A percentile compares a stretch with the other conserved stretches of the same genome.
Conservation (phyloP, 2,329 filamentous ascomycete species). For the Helotiales sp. region DNA sequence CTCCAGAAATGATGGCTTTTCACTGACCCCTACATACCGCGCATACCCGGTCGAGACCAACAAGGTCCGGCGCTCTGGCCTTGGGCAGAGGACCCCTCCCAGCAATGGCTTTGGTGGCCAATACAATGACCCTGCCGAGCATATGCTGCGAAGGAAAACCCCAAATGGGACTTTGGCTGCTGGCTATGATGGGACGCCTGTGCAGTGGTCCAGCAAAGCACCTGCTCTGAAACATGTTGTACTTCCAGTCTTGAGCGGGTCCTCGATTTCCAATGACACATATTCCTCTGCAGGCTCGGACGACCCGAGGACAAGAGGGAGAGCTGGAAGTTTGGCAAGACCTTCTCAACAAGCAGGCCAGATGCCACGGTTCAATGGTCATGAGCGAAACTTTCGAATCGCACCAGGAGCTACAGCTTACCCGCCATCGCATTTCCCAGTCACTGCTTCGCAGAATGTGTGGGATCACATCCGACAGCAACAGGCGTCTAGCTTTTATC, state of each 20-base stretch:
- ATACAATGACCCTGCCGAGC: slow-evolving; percentile 56
- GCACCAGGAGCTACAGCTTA: neutral
- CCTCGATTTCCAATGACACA: slow-evolving; percentile 19
- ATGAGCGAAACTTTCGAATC: slow-evolving; percentile 17
- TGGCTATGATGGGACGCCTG: slow-evolving; percentile 84
- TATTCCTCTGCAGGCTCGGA: slow-evolving; percentile 19
- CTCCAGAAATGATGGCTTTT: slow-evolving; percentile 36
- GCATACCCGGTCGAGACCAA: slow-evolving; percentile 38
- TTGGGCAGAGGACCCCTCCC: slow-evolving; percentile 19
- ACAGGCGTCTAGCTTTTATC: slow-evolving; percentile 35
- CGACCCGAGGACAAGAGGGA: slow-evolving; percentile 28
- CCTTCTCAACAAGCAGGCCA: slow-evolving; percentile 36
- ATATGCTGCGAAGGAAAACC: slow-evolving; percentile 88
- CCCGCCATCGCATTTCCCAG: slow-evolving; percentile 30
- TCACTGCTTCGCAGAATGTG: slow-evolving; percentile 31
- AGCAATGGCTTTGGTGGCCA: slow-evolving; percentile 31
- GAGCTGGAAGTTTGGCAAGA: slow-evolving; percentile 33
- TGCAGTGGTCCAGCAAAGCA: slow-evolving; percentile 73
- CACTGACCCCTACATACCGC: slow-evolving; percentile 34
- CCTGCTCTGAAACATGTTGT: slow-evolving; percentile 85
- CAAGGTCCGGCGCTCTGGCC: slow-evolving; percentile 25
- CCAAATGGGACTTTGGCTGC: slow-evolving; percentile 92
- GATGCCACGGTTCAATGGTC: slow-evolving; percentile 15
- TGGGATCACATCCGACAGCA: slow-evolving; percentile 37
- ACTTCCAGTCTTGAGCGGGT: slow-evolving; percentile 59